Evolutionary conservation across 2,329 filamentous ascomycete genomes (phyloP), one percentile per base, ranked within the genome.

Genomic region (Curvularia hawaiiensis): DNA sequence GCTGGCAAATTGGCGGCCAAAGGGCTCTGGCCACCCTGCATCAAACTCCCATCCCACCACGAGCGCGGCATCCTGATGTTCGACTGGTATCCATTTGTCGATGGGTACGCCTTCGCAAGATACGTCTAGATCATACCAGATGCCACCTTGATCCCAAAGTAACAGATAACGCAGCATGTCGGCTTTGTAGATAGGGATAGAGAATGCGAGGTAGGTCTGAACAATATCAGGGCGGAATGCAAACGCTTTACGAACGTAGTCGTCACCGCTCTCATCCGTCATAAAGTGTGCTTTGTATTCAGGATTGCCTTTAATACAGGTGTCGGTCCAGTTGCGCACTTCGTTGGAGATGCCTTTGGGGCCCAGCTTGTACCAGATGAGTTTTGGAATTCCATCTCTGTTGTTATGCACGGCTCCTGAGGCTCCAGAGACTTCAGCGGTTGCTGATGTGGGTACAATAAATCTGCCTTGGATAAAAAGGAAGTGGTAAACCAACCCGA

Each of bases 101-200:
- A 79, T 74, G 0, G 71, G 62, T 28, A 59, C 40, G 28, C 61
- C 67, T 51, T 75, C 68, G 54, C 74, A 77, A 0, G 71, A 74
- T 5, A 77, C 70, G 55, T 80, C 77, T 9, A 79, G 62, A 43
- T 80, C 79, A 26, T 68, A 76, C 72, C 75, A 80, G n/a, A 78
- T 67, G 1, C 79, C 79, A 1, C 78, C 79, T 47, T 79, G 64
- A 4, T 72, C 65, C 47, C 73, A 75, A 0, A 80, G 60, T n/a
- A 80, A 66, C 6, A 80, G 59, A 47, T 80, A 79, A 5, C 78
- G 75, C 6, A 80, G 66, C n/a, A 80, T 67, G 58, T 80, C 79
- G 4, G 77, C 78, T 54, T 74, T 73, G 20, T 79, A 61, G 35
- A 79, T 79, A 0, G 75, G 72, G 10, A 78, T 66, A 2, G 65